A percentile compares a stretch with the other conserved stretches of the same genome.
Evolutionary conservation across 805 yeast genomes (phyloP).

Genomic region (Tanozyma kutaoensis): DNA sequence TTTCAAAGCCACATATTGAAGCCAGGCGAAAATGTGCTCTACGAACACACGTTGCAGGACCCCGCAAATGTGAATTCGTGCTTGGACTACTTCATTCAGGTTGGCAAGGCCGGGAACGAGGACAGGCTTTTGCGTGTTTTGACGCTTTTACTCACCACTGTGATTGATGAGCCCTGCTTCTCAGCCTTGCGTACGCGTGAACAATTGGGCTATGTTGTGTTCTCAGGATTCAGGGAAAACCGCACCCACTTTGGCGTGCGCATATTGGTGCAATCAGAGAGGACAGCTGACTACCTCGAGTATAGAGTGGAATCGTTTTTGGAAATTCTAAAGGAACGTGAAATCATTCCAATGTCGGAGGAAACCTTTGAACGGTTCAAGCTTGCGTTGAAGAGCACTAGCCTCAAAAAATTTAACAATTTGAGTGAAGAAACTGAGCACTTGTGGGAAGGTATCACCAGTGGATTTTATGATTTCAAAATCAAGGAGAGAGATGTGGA

Average conservation of each 20-base stretch:
- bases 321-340: constrained; percentile 22
- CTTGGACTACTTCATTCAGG: constrained; percentile 63
- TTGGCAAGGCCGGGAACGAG: constrained; percentile 24
- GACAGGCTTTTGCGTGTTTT: constrained; percentile 25
- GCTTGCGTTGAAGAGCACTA: constrained; percentile 50
- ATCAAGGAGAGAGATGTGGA: constrained; percentile 45
- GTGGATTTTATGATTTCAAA: constrained; percentile 70
- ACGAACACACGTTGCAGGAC: constrained; percentile 43
- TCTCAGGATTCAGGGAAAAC: constrained; percentile 55
- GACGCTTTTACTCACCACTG: constrained; percentile 56
- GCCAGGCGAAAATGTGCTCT: constrained; percentile 25
- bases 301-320: constrained; percentile 64
- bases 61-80: constrained; percentile 69
- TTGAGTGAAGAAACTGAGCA: constrained; percentile 60
- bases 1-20: constrained; percentile 28
- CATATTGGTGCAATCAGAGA: constrained; percentile 74
- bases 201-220: constrained; percentile 90
- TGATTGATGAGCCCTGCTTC: constrained; percentile 79
- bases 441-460: constrained; percentile 53
- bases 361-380: constrained; percentile 56
- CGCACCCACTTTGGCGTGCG: constrained; percentile 66
- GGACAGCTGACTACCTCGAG: constrained; percentile 60
- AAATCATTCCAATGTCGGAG: constrained; percentile 28
- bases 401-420: constrained; percentile 63
- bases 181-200: constrained; percentile 85